Evolutionary conservation across 805 yeast genomes (phyloP), one percentile per base, ranked within the genome.

Genomic region (Saccharomycopsis sp.): DNA sequence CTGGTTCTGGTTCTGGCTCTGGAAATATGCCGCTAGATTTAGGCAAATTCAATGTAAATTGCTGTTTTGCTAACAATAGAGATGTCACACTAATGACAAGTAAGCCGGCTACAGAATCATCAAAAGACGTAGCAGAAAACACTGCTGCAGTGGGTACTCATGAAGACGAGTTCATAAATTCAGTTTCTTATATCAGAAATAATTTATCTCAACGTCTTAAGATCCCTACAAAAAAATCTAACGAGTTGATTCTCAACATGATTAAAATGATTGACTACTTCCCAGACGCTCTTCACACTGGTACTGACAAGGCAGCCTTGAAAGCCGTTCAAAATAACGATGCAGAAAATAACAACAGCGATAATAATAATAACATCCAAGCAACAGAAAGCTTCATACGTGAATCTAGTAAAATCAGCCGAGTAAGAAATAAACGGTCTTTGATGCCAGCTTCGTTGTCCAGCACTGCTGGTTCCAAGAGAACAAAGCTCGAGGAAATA

Each of bases 321-420:
- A 55, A 42, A 17, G 17, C 17, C 19, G 38, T 24, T 41, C 44
- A 17, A 54, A 51, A 24, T 53, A 57, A 47, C 53, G 51, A 22
- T 24, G 38, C 12, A 5, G 38, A 29, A 7, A 29, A 12, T 7
- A 12, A 29, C 38, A 29, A 29, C 38, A 29, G 12, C 38, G 38
- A 29, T 12, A 49, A 20, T 49, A 56, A 19, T 55, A 56, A 23
- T 47, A 49, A n/a, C 53, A 60, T 54, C 24, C 57, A 3, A 59
- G 61, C 15, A 53, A 56, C 59, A 56, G 61, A 1, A 51, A 22
- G 17, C 24, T 58, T 12, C 54, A 60, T 24, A 2, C 25, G 49
- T 17, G 49, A 44, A 17, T 44, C 49, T 12, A 44, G 49, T 44
- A 44, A 44, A 44, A 5, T 29, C 12, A 29, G 12, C 12, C 5